These are phyloP conservation scores for Fusarium austroafricanum DNA, from an alignment of 2,329 filamentous ascomycete species.

Conservation along the genomic window DNA sequence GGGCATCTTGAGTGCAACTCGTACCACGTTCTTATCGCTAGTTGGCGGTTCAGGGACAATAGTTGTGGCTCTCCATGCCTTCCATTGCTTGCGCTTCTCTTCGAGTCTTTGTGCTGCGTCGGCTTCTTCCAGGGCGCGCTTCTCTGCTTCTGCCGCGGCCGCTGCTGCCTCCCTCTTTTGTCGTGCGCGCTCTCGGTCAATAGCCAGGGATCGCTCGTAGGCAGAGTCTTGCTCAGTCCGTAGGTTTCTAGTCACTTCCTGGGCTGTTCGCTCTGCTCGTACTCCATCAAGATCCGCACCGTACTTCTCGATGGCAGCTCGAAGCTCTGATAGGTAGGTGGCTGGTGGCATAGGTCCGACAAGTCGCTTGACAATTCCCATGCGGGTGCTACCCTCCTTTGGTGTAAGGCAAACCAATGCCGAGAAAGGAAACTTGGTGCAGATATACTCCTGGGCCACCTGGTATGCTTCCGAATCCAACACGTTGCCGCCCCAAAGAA, in stretches of 20 bases:
- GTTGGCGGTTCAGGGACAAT: slow-evolving; percentile 75
- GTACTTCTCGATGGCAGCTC: slow-evolving; percentile 78
- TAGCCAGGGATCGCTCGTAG: slow-evolving; percentile 90
- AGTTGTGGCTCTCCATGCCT: slow-evolving; percentile 77
- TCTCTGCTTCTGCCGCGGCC: slow-evolving; percentile 74
- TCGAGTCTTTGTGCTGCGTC: slow-evolving; percentile 67
- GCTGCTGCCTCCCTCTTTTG: slow-evolving; percentile 81
- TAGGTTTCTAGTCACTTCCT: slow-evolving; percentile 82
- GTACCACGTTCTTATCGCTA: slow-evolving; percentile 74
- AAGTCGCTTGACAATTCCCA: slow-evolving; percentile 88
- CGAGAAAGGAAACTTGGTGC: slow-evolving; percentile 92
- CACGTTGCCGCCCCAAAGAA: slow-evolving; percentile 94
- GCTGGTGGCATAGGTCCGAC: slow-evolving; percentile 76
- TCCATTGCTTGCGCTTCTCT: slow-evolving; percentile 74
- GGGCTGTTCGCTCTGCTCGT: slow-evolving; percentile 80
- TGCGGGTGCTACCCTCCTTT: slow-evolving; percentile 82
- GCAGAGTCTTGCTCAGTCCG: slow-evolving; percentile 92
- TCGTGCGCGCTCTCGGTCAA: slow-evolving; percentile 85
- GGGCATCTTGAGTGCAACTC: slow-evolving; percentile 75
- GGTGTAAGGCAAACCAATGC: slow-evolving; percentile 89
- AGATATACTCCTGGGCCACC: slow-evolving; percentile 85
- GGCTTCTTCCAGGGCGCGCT: slow-evolving; percentile 68
- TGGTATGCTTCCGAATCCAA: slow-evolving; percentile 95
- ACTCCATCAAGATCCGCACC: slow-evolving; percentile 79
- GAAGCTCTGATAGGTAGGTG: slow-evolving; percentile 81